Evolutionary conservation across 2,329 filamentous ascomycete species (phyloP), one percentile per base, ranked within the genome.

Genomic region (Pseudogymnoascus sp.): DNA sequence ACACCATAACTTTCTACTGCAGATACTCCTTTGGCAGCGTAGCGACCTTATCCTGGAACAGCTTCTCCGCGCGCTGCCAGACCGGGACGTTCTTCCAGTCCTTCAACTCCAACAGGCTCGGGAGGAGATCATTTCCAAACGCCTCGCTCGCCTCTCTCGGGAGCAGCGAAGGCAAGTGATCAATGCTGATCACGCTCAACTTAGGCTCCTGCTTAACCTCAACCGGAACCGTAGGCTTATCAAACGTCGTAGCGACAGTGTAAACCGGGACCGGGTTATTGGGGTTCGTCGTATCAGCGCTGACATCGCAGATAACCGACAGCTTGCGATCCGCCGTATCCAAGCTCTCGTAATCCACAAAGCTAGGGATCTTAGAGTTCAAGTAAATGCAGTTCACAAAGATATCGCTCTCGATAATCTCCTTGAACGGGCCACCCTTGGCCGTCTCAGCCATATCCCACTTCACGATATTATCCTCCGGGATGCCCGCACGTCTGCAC

Each of bases 381-480:
- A 97, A 86, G 79, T 96, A 96, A 75, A 96, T 93, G 83, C 89
- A 92, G 80, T 95, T 96, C 75, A 95, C 82, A 74, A 92, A 91
- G 73, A 92, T 88, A 71, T 90, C 87, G 66, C 80, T 83, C 76
- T 91, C 84, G 57, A 87, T 80, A 71, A 96, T 92, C 79, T 95
- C 90, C 67, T 81, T 77, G 77, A 93, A 95, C 8, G 91, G 91
- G 0, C 91, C 91, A 63, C 80, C 75, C 68, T 80, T 77, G 61
- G 74, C 76, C 70, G 92, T 96, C 83, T 96, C 91, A 34, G 83
- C 83, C 74, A 96, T 83, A 79, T 96, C 92, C 83, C 82, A 85
- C 69, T 81, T 79, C 68, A 83, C 71, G 71, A 96, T 88, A 71
- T 89, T 84, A 69, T 85, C 81, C 21, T 85, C 82, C 13, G 86